These are phyloP conservation scores for Solanum corneliomulleri DNA, from an alignment of 257 asterid species.

Conservation along the genomic window DNA sequence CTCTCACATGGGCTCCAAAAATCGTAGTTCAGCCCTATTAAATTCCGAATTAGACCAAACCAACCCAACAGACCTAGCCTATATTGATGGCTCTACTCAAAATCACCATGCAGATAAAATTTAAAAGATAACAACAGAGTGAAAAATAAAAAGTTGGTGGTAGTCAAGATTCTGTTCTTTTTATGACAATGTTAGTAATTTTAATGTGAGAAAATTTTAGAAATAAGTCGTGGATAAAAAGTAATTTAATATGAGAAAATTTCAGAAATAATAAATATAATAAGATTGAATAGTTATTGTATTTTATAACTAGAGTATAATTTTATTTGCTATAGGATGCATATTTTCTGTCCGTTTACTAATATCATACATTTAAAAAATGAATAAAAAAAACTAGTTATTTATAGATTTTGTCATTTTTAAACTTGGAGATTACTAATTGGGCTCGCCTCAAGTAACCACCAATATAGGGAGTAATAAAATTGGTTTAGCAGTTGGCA, in stretches of 20 bases:
- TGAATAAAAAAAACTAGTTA: neutral
- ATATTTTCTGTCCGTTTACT: too few species aligned
- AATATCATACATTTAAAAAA: too few species aligned
- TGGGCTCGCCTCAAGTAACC: neutral
- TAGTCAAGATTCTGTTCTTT: neutral
- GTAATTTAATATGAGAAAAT: neutral
- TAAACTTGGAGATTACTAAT: neutral
- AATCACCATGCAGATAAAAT: neutral
- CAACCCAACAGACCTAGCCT: too few species aligned
- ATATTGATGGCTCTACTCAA: neutral
- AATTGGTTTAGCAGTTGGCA: neutral
- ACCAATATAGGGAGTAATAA: neutral
- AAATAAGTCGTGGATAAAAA: too few species aligned
- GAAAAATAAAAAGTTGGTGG: neutral
- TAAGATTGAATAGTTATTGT: too few species aligned
- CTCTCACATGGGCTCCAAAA: too few species aligned
- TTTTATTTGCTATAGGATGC: too few species aligned
- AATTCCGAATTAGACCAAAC: too few species aligned
- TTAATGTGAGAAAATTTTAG: neutral
- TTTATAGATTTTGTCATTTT: neutral
- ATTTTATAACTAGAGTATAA: too few species aligned
- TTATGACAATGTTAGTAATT: neutral
- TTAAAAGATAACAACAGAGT: neutral
- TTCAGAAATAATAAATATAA: too few species aligned
- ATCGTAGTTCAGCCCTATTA: too few species aligned